These are phyloP conservation scores for Aspergillus jensenii DNA, from an alignment of 2,329 filamentous ascomycete species.

Conservation along the genomic window DNA sequence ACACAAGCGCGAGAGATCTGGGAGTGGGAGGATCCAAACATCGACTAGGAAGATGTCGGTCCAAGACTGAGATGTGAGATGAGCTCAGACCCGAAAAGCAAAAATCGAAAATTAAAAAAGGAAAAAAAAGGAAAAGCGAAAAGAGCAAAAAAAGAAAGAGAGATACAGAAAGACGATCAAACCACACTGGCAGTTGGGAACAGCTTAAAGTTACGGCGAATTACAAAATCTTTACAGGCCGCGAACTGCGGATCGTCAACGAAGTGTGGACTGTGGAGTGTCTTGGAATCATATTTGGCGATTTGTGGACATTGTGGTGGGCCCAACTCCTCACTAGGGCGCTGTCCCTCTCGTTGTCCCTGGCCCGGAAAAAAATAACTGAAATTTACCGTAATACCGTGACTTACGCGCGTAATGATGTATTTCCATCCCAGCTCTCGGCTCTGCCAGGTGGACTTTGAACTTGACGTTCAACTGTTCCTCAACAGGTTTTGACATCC, in stretches of 20 bases:
- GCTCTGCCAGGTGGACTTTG: too few relatives aligned
- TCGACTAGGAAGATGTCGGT: slow-evolving; percentile 16
- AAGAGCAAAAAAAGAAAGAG: slow-evolving; percentile 13
- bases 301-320: slow-evolving; percentile 26
- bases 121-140: slow-evolving; percentile 6
- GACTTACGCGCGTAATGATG: neutral
- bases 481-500: too few relatives aligned
- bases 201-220: slow-evolving; percentile 30
- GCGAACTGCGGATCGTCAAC: slow-evolving; percentile 32
- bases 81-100: slow-evolving; percentile 19
- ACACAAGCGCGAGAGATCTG: slow-evolving; percentile 12
- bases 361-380: slow-evolving; percentile 8
- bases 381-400: neutral
- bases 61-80: slow-evolving; percentile 19
- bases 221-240: slow-evolving; percentile 30
- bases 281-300: slow-evolving; percentile 25
- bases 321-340: slow-evolving; percentile 23
- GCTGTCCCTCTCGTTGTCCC: slow-evolving; percentile 20
- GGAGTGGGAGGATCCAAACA: slow-evolving; percentile 17
- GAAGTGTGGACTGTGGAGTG: slow-evolving; percentile 29
- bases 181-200: slow-evolving; percentile 13
- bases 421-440: neutral
- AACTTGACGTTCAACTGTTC: too few relatives aligned
- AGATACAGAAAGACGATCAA: slow-evolving; percentile 21
- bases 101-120: slow-evolving; percentile 4